Evolutionary conservation across 805 yeast genomes (phyloP).

Genomic region (Yarrowia divulgata): DNA sequence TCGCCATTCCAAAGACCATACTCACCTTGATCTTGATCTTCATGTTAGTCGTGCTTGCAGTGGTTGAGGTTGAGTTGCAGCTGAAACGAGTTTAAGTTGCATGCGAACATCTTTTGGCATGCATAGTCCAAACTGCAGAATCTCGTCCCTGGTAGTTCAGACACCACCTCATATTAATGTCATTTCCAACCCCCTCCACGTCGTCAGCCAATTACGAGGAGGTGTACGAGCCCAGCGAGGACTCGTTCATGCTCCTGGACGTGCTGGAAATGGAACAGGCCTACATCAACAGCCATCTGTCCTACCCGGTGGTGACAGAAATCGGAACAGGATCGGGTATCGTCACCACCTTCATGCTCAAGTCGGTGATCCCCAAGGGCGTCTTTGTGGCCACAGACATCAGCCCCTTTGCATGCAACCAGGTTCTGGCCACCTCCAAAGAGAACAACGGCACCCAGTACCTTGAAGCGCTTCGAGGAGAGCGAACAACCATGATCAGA

Average conservation of each 20-base stretch:
- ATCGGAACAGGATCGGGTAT: constrained; percentile 94
- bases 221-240: constrained; percentile 96
- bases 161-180: neutral
- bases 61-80: constrained; percentile 34
- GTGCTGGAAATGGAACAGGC: constrained; percentile 66
- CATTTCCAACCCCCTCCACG: constrained; percentile 65
- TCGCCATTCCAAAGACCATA: constrained; percentile 8
- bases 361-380: constrained; percentile 61
- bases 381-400: constrained; percentile 76
- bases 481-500: constrained; percentile 61
- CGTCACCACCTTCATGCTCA: constrained; percentile 76
- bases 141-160: neutral
- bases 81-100: constrained; percentile 16
- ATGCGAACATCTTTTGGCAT: constrained; percentile 8
- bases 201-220: constrained; percentile 63
- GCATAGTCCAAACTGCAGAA: neutral
- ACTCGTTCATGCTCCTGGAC: constrained; percentile 84
- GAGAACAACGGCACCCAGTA: constrained; percentile 46
- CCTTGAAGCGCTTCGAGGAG: constrained; percentile 63
- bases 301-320: constrained; percentile 71
- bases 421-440: constrained; percentile 57
- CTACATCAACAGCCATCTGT: constrained; percentile 42
- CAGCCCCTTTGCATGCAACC: constrained; percentile 75
- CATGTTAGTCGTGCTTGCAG: constrained; percentile 52
- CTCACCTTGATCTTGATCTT: constrained; percentile 70